Conservation (phyloP, 805 yeast species). For the Pichia californica region DNA sequence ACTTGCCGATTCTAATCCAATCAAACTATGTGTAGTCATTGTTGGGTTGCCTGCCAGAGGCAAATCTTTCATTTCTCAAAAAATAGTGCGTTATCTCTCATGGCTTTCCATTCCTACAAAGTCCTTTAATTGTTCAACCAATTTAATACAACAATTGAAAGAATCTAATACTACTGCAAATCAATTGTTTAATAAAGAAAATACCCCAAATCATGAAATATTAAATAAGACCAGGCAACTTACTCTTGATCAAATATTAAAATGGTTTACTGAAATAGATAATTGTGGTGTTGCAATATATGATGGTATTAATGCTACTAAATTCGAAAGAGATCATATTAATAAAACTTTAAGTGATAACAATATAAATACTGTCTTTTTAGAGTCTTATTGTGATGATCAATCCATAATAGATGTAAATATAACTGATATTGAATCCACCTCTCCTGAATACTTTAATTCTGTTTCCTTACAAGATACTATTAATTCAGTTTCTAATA, state of each 20-base stretch:
- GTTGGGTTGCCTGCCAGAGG: slow-evolving; percentile 91
- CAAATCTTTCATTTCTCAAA: slow-evolving; percentile 89
- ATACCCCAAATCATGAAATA: slow-evolving; percentile 38
- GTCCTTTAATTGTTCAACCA: slow-evolving; percentile 84
- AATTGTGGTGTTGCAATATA: slow-evolving; percentile 82
- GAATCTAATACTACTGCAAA: slow-evolving; percentile 53
- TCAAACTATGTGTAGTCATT: slow-evolving; percentile 80
- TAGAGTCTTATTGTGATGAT: slow-evolving; percentile 89
- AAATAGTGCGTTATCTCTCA: slow-evolving; percentile 82
- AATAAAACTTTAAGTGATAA: slow-evolving; percentile 49
- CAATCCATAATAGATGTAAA: slow-evolving; percentile 70
- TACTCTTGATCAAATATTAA: slow-evolving; percentile 75
- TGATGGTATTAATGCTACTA: slow-evolving; percentile 89
- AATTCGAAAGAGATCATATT: slow-evolving; percentile 60
- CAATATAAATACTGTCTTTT: slow-evolving; percentile 80
- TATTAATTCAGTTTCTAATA: slow-evolving; percentile 58
- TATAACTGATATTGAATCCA: slow-evolving; percentile 65
- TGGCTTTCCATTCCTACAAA: slow-evolving; percentile 88
- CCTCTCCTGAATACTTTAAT: slow-evolving; percentile 61
- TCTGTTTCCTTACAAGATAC: slow-evolving; percentile 68
- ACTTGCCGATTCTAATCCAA: slow-evolving; percentile 57
- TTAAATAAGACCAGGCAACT: slow-evolving; percentile 63
- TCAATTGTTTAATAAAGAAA: slow-evolving; percentile 66
- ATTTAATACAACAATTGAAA: slow-evolving; percentile 56
- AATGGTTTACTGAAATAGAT: slow-evolving; percentile 74